Evolutionary conservation across 2,329 filamentous ascomycete species (phyloP).

Genomic region (Pezicula carpinea): DNA sequence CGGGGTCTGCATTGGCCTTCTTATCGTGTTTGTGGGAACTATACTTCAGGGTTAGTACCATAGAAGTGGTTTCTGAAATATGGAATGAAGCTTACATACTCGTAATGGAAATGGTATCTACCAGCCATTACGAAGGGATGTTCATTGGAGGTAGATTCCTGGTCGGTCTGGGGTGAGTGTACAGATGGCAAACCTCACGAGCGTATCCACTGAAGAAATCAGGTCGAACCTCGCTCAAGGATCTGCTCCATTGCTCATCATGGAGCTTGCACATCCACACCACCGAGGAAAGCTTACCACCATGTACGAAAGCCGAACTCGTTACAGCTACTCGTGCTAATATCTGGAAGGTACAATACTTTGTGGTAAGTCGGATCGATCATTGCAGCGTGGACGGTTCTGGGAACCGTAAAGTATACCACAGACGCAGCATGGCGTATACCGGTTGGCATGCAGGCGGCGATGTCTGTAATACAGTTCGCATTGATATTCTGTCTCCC

Average conservation of each 20-base stretch:
- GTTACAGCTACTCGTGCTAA: background rate
- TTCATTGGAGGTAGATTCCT: constrained; percentile 32
- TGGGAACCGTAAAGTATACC: constrained; percentile 6
- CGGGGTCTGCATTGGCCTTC: constrained; percentile 37
- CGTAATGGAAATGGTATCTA: constrained; percentile 30
- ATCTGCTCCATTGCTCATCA: constrained; percentile 26
- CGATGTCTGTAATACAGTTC: constrained; percentile 9
- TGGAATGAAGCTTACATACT: background rate
- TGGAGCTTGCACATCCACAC: constrained; percentile 39
- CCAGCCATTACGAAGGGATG: constrained; percentile 31
- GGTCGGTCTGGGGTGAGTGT: constrained; percentile 24
- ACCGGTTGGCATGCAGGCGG: constrained; percentile 6
- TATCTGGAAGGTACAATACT: background rate
- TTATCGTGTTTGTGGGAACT: constrained; percentile 36
- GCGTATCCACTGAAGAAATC: background rate
- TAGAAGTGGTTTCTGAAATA: constrained; percentile 24
- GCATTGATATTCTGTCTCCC: constrained; percentile 26
- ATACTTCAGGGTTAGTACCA: constrained; percentile 29
- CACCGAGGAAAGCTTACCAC: constrained; percentile 39
- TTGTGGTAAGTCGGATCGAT: constrained; percentile 35
- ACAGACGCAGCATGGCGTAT: constrained; percentile 7
- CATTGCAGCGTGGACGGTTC: constrained; percentile 33
- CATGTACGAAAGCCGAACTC: constrained; percentile 31
- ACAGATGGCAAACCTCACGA: background rate
- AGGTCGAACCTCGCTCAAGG: constrained; percentile 8